Evolutionary conservation across 768 basidiomycete genomes (phyloP).

Genomic region (Erythrobasidium yunnanense): DNA sequence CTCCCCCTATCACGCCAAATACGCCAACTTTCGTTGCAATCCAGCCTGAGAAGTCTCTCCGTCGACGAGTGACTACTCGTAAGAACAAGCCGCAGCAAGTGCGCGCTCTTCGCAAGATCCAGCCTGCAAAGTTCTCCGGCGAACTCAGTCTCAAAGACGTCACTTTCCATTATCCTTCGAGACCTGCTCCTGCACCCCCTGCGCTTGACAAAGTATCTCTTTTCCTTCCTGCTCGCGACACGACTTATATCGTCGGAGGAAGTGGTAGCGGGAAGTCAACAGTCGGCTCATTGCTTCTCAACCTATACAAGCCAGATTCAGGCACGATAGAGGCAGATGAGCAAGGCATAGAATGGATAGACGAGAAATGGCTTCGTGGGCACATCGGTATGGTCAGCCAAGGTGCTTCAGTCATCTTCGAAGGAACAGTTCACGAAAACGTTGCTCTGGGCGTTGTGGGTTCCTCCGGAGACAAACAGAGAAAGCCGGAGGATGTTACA

Average conservation of each 20-base stretch:
- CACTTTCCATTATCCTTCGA: slow-evolving; percentile 62
- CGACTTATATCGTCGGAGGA: slow-evolving; percentile 66
- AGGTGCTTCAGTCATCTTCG: slow-evolving; percentile 62
- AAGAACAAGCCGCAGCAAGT: neutral
- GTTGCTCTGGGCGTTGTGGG: slow-evolving; percentile 65
- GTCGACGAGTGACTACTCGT: neutral
- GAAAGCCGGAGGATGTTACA: slow-evolving; percentile 49
- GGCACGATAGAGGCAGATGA: slow-evolving; percentile 71
- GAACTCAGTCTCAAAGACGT: slow-evolving; percentile 57
- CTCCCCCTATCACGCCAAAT: neutral
- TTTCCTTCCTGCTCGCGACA: slow-evolving; percentile 61
- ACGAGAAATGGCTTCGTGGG: slow-evolving; percentile 55
- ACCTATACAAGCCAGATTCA: slow-evolving; percentile 57
- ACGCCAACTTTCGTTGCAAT: neutral
- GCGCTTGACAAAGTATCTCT: slow-evolving; percentile 55
- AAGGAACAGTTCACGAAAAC: slow-evolving; percentile 71
- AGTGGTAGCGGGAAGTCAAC: slow-evolving; percentile 72
- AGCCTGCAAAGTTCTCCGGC: slow-evolving; percentile 55
- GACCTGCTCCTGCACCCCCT: slow-evolving; percentile 48
- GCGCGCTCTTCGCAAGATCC: slow-evolving; percentile 25
- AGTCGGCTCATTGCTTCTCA: slow-evolving; percentile 54
- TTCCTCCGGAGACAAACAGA: slow-evolving; percentile 35
- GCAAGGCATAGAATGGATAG: slow-evolving; percentile 63
- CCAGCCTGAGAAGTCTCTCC: neutral
- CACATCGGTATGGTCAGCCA: slow-evolving; percentile 71